These are phyloP conservation scores for Geum urbanum DNA, from an alignment of 306 rosid species.

Conservation along the genomic window DNA sequence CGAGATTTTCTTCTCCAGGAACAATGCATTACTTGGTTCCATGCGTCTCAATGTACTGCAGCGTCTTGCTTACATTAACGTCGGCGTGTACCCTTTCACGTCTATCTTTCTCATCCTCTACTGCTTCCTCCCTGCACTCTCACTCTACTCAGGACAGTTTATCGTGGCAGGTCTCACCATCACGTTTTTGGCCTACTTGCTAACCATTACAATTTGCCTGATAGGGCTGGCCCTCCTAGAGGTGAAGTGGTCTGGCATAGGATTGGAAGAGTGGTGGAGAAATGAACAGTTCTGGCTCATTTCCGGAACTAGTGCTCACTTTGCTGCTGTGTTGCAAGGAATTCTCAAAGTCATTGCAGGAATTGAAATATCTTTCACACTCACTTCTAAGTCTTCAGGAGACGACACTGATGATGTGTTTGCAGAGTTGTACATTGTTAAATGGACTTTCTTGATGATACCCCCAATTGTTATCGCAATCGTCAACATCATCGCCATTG, in stretches of 20 bases:
- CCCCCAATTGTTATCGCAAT: conserved; percentile 51
- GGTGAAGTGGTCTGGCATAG: conserved; percentile 53
- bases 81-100: conserved; percentile 53
- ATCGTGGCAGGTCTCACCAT: conserved; percentile 33
- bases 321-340: conserved; percentile 51
- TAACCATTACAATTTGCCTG: conserved; percentile 38
- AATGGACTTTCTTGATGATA: conserved; percentile 51
- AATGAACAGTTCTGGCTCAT: conserved; percentile 60
- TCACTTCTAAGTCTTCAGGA: conserved; percentile 41
- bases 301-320: conserved; percentile 50
- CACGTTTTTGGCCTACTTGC: conserved; percentile 38
- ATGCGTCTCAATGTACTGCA: conserved; percentile 37
- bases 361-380: conserved; percentile 48
- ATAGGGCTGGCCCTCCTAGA: conserved; percentile 38
- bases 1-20: conserved; percentile 53
- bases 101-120: conserved; percentile 48
- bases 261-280: conserved; percentile 56
- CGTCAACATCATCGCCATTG: conserved; percentile 43
- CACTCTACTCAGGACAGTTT: conserved; percentile 47
- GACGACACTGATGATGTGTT: conserved; percentile 36
- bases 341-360: conserved; percentile 50
- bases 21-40: conserved; percentile 42
- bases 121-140: conserved; percentile 59
- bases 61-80: conserved; percentile 46
- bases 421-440: conserved; percentile 43